Percentiles rank a stretch among this genome's conserved stretches.
phyloP scores from a whole-genome alignment of 2,329 filamentous ascomycete genomes.

The Stagonosporopsis vannaccii region DNA sequence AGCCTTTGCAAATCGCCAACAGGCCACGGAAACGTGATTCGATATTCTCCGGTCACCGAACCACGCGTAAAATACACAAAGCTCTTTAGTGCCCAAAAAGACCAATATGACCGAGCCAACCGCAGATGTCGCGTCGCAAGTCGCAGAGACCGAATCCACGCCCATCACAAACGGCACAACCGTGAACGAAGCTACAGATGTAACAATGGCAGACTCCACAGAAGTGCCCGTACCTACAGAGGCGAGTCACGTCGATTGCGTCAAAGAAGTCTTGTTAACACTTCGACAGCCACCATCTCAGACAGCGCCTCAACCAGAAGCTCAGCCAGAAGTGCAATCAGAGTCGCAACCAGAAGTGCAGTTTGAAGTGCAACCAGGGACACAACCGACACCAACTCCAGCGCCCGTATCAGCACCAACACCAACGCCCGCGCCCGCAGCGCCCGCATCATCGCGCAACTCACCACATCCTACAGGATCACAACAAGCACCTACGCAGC shows the following conservation, averaged over 20 bases:
- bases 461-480: constrained; percentile 43
- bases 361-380: background rate
- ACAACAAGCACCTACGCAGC: constrained; percentile 40
- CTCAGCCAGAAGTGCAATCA: background rate
- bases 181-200: constrained; percentile 26
- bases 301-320: constrained; percentile 8
- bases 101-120: constrained; percentile 29
- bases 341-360: constrained; percentile 2
- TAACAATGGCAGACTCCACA: constrained; percentile 41
- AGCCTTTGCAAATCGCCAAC: constrained; percentile 7
- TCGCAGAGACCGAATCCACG: constrained; percentile 25
- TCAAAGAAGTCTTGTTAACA: background rate
- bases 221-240: constrained; percentile 12
- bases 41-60: background rate
- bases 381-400: constrained; percentile 11
- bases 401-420: constrained; percentile 17
- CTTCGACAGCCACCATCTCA: constrained; percentile 14
- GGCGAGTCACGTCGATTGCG: background rate
- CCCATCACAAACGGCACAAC: constrained; percentile 32
- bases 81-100: background rate
- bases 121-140: constrained; percentile 24
- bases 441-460: constrained; percentile 41
- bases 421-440: constrained; percentile 21
- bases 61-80: background rate
- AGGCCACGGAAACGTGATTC: background rate